A percentile compares a stretch with the other conserved stretches of the same genome.
Conservation (phyloP, 2,329 filamentous ascomycete genomes). For the Bipolaris zeicola region DNA sequence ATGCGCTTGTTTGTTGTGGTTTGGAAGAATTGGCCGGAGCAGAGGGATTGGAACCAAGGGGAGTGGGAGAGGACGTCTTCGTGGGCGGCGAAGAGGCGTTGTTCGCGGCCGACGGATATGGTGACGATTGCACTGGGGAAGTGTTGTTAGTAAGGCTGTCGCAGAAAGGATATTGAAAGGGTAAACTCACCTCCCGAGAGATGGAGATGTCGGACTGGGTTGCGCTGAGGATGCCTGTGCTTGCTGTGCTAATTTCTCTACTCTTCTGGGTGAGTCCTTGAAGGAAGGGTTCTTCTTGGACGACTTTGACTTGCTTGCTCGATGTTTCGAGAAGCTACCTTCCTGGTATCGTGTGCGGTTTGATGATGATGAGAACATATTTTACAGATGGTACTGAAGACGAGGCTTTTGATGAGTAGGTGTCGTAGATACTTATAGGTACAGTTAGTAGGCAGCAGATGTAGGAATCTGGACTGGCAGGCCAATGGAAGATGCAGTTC, state of each 20-base stretch:
- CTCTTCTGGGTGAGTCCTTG: slow-evolving; percentile 41
- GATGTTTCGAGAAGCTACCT: slow-evolving; percentile 48
- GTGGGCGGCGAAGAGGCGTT: slow-evolving; percentile 89
- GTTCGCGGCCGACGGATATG: slow-evolving; percentile 77
- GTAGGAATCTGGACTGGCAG: slow-evolving; percentile 34
- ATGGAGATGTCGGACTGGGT: slow-evolving; percentile 45
- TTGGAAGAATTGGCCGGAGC: slow-evolving; percentile 68
- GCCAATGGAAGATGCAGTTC: slow-evolving; percentile 22
- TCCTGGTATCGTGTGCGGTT: slow-evolving; percentile 38
- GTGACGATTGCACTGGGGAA: slow-evolving; percentile 68
- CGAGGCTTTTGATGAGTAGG: not conserved
- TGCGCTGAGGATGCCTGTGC: slow-evolving; percentile 41
- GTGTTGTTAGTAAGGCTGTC: slow-evolving; percentile 23
- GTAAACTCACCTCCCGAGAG: slow-evolving; percentile 43
- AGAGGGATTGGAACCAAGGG: slow-evolving; percentile 74
- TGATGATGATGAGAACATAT: slow-evolving; percentile 48
- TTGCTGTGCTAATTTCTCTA: slow-evolving; percentile 44
- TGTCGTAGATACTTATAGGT: slow-evolving; percentile 37
- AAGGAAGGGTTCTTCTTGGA: slow-evolving; percentile 48
- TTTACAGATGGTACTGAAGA: slow-evolving; percentile 20
- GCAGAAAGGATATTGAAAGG: not conserved
- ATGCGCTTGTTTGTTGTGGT: slow-evolving; percentile 68
- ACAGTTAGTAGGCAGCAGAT: slow-evolving; percentile 38
- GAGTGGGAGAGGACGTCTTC: slow-evolving; percentile 81
- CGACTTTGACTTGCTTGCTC: slow-evolving; percentile 47